A percentile compares a stretch with the other conserved stretches of the same genome.
These are phyloP conservation scores for Zizania palustris DNA, from an alignment of 202 grass and related monocot genomes.

Conservation along the genomic window DNA sequence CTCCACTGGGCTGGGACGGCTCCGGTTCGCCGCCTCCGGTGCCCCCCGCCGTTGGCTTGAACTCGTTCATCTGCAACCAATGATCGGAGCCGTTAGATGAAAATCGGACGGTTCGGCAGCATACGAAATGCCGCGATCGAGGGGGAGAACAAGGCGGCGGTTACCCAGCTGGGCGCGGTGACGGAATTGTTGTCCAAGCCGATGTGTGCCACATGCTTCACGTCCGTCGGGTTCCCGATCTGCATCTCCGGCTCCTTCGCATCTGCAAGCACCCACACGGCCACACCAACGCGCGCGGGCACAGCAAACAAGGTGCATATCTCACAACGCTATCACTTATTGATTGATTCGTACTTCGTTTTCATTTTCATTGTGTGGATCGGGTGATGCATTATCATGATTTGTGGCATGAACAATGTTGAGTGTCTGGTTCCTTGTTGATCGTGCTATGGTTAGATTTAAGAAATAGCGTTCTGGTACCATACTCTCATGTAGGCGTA, in stretches of 20 bases:
- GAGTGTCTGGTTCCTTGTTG: background rate
- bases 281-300: background rate
- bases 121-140: background rate
- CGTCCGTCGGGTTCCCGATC: conserved; percentile 92
- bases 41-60: conserved; percentile 41
- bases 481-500: too few relatives aligned
- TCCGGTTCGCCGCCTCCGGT: conserved; percentile 32
- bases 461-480: background rate
- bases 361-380: background rate
- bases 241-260: conserved; percentile 85
- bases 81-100: conserved; percentile 13
- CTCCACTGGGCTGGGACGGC: conserved; percentile 11
- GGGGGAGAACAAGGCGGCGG: background rate
- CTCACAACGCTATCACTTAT: background rate
- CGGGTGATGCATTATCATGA: background rate
- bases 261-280: conserved; percentile 15
- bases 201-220: conserved; percentile 97
- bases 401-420: conserved; percentile 8
- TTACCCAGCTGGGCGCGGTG: conserved; percentile 78
- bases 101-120: background rate
- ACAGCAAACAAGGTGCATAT: conserved; percentile 32
- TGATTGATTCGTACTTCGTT: background rate
- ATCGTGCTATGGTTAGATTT: background rate
- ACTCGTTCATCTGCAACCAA: conserved; percentile 59
- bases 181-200: conserved; percentile 74